Base-by-base conservation (phyloP, 805 yeast genomes). In the Jamesozyma hellenica region DNA sequence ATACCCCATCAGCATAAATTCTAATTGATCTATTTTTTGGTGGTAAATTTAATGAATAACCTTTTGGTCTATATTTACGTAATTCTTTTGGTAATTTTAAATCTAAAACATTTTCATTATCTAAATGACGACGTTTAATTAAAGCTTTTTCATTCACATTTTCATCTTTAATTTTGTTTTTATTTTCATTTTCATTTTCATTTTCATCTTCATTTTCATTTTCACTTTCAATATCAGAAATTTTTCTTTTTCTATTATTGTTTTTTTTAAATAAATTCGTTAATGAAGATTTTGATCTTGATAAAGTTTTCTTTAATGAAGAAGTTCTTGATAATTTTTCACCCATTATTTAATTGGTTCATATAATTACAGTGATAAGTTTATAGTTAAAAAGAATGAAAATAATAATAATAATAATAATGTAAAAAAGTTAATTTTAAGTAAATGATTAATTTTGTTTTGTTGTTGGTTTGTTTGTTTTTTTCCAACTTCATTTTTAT, bases 1-100 rank as follows among this genome's bases (percentile, higher is more conserved):
- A 92, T 15, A 92, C 96, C 39, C 98, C 98, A 63, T 92, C 98
- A 5, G 98, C 98, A 59, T 92, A 92, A n/a, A 92, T 76, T 44
- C 98, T 72, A 23, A 92, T 77, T 1, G 95, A 88, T 43, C 96
- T 71, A 54, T 82, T 92, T 4, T 58, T 66, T 2, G 96, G 94
- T 2, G 98, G 98, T 19, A 79, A 50, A 50, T 85, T 86, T 61
- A 92, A 74, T 49, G 67, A 68, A 64, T 64, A 86, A 2, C 96
- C 96, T 26, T 63, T 62, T 18, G 95, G 96, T 51, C 95, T 72
- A 64, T 69, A 85, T 62, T 77, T 82, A 43, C 88, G 69, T 53
- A 74, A 74, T 45, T 82, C 77, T 38, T 70, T 81, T 2, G 87
- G 92, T 30, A 84, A 62, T 45, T 66, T 72, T 3, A 61, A 77